Evolutionary conservation across 495 filamentous ascomycete genomes (phyloP).

Genomic region (Parmelia sp.): DNA sequence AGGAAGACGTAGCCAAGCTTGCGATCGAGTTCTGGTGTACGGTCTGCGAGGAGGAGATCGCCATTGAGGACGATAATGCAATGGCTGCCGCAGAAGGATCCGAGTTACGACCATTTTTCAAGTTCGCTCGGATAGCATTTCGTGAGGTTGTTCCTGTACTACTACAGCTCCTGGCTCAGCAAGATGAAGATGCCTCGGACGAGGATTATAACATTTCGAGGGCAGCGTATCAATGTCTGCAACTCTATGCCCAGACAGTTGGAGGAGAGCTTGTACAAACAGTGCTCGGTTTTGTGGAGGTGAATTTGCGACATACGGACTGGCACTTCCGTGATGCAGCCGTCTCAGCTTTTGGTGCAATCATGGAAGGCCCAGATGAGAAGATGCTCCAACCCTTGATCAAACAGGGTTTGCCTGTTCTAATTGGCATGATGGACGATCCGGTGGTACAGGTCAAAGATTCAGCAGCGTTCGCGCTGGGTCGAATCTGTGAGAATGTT

Average conservation of each 20-base stretch:
- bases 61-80: constrained; percentile 93
- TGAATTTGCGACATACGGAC: constrained; percentile 79
- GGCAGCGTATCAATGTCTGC: constrained; percentile 91
- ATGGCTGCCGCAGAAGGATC: constrained; percentile 69
- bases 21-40: constrained; percentile 99
- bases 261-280: constrained; percentile 70
- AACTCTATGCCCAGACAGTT: constrained; percentile 90
- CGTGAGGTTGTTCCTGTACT: constrained; percentile 90
- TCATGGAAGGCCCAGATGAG: constrained; percentile 96
- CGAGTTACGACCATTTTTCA: constrained; percentile 81
- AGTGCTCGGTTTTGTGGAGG: constrained; percentile 84
- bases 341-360: constrained; percentile 95
- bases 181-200: constrained; percentile 93
- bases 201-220: constrained; percentile 96
- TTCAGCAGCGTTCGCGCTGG: constrained; percentile 93
- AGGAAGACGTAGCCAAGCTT: constrained; percentile 96
- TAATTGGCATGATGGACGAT: constrained; percentile 96
- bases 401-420: constrained; percentile 83
- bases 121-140: constrained; percentile 84
- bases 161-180: constrained; percentile 80
- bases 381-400: constrained; percentile 82
- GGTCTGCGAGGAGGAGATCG: constrained; percentile 95
- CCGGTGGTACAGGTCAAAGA: constrained; percentile 82
- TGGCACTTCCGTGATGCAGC: constrained; percentile 93
- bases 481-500: constrained; percentile 87